Evolutionary conservation across 2,329 filamentous ascomycete genomes (phyloP).

Genomic region (Colletotrichum lindemuthianum): DNA sequence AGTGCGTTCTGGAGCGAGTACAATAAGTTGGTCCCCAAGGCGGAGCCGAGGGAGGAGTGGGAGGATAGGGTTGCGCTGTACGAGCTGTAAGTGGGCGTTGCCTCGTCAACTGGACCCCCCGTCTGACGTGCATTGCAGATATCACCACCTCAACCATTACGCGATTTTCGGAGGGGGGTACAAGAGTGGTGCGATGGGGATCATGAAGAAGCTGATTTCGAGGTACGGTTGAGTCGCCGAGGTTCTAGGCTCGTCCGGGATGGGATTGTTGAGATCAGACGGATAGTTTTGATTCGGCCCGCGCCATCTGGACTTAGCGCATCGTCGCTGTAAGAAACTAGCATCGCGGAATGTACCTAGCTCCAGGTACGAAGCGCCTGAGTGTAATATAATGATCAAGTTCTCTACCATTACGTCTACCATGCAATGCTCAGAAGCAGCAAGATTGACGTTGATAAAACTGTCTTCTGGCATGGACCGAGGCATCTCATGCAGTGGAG

Average conservation of each 20-base stretch:
- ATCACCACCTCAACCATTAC: conserved; percentile 91
- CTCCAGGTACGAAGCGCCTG: neutral
- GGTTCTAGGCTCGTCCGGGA: neutral
- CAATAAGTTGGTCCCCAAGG: conserved; percentile 77
- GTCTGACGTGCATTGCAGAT: conserved; percentile 58
- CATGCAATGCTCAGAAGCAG: no score
- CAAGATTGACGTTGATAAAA: no score
- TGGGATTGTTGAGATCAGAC: no score
- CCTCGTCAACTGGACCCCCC: neutral
- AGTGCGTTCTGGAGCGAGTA: conserved; percentile 80
- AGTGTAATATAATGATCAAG: neutral
- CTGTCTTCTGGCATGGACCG: no score
- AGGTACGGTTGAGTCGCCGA: conserved; percentile 68
- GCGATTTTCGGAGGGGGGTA: conserved; percentile 87
- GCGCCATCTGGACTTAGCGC: conserved; percentile 8
- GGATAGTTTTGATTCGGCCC: conserved; percentile 7
- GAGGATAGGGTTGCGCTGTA: conserved; percentile 85
- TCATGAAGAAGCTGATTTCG: conserved; percentile 77
- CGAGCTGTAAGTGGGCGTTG: conserved; percentile 71
- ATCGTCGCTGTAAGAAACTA: no score
- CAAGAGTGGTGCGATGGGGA: conserved; percentile 76
- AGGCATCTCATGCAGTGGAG: no score
- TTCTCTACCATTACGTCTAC: no score
- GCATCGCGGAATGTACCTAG: neutral
- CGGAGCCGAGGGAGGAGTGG: conserved; percentile 84